Percentiles rank a stretch among this genome's conserved stretches.
Conservation (phyloP, 805 yeast species). For the Candida nonsorbophila region DNA sequence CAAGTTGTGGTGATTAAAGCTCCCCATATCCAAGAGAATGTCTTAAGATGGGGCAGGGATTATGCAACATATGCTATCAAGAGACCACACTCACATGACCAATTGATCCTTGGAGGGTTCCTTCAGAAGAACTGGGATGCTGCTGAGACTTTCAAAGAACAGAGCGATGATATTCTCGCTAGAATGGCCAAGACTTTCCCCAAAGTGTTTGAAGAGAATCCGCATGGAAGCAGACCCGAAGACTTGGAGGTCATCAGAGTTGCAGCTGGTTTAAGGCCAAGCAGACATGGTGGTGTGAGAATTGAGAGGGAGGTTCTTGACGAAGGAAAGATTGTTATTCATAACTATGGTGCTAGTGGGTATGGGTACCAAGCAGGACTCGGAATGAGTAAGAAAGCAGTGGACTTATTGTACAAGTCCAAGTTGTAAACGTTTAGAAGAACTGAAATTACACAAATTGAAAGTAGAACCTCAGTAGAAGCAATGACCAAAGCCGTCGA, state of each 20-base stretch:
- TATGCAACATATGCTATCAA: conserved; percentile 66
- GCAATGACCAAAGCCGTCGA: too few species aligned
- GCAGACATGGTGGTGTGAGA: conserved; percentile 70
- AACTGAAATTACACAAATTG: too few species aligned
- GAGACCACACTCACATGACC: conserved; percentile 60
- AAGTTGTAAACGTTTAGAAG: conserved; percentile 4
- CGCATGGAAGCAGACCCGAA: conserved; percentile 23
- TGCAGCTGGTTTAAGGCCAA: conserved; percentile 73
- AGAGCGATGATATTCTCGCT: conserved; percentile 56
- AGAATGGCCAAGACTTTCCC: conserved; percentile 54
- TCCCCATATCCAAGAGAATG: conserved; percentile 59
- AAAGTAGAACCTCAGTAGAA: too few species aligned
- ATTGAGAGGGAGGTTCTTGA: conserved; percentile 49
- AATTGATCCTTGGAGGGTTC: conserved; percentile 72
- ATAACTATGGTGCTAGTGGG: conserved; percentile 69
- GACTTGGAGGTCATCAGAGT: conserved; percentile 54
- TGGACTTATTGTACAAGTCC: conserved; percentile 15
- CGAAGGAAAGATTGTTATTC: conserved; percentile 37
- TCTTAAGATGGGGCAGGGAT: conserved; percentile 55
- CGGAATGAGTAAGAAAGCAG: conserved; percentile 53
- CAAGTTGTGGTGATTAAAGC: conserved; percentile 72
- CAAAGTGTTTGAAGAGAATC: conserved; percentile 35
- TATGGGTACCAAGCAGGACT: conserved; percentile 64
- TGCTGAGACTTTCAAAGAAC: conserved; percentile 50
- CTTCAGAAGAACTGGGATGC: conserved; percentile 60